Base-by-base conservation (phyloP, 768 basidiomycete species). In the Nevesoporus exiguus region DNA sequence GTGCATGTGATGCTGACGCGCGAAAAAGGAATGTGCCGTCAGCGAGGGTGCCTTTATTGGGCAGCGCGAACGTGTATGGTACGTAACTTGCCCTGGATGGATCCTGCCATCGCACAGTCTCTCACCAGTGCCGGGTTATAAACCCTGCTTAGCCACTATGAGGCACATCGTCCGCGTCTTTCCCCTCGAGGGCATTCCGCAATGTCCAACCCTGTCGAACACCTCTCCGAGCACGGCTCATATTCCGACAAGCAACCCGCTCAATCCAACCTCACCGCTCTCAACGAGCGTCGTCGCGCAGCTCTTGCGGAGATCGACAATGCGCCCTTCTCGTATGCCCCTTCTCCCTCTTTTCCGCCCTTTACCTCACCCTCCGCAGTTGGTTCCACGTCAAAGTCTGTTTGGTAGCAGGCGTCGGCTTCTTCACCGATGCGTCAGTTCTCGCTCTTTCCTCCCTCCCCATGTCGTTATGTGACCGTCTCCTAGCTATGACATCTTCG, bases 301-400 rank as follows among this genome's bases (percentile, higher is more conserved):
- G 93, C 94, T 30, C 79, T 97, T 39, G 80, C 85, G 13, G 90
- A 95, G 68, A 81, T 96, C 56, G 93, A 96, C 72, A 85, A 89
- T 56, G 93, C 93, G 40, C 75, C 77, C 41, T 95, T 95, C 73
- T 85, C 85, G 88, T 90, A 67, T 50, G 86, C 65, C 67, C 51
- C 45, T 41, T 30, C 37, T 5, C 31, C 19, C 22, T 10, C 13
- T 2, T 24, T n/a, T 11, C 21, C 47, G 47, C 13, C 17, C 30
- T 49, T 61, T 24, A 47, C 15, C 2, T 40, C 21, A 8, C 39
- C n/a, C 44, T 31, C 25, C 29, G 4, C 17, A 88, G 88, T 7
- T 89, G 86, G 84, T 93, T 93, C 75, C 93, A 94, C 63, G 83
- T 86, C 52, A 93, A 91, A 70, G 79, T 85, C 56, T 83, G 81